These are phyloP conservation scores for Rossbeevera mucosa DNA, from an alignment of 768 basidiomycete genomes.

Conservation along the genomic window DNA sequence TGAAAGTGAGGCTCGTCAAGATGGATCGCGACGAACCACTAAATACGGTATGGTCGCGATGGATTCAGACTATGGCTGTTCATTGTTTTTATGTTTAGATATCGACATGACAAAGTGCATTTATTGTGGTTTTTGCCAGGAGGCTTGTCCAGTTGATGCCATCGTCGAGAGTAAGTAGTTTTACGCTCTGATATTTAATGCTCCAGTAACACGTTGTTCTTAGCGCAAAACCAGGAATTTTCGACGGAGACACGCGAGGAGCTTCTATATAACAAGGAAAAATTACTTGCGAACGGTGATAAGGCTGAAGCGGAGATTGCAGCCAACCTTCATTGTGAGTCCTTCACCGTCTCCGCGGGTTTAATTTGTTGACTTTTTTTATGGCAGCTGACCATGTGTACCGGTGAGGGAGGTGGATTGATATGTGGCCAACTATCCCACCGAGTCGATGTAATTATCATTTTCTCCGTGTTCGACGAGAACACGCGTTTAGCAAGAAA, in stretches of 20 bases:
- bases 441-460: slow-evolving; percentile 24
- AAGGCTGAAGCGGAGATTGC: slow-evolving; percentile 96
- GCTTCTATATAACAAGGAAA: slow-evolving; percentile 98
- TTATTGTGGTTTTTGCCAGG: slow-evolving; percentile 99
- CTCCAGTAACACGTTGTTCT: neutral
- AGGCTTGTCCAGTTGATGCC: slow-evolving; percentile 98
- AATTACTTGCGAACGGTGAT: slow-evolving; percentile 93
- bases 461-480: slow-evolving; percentile 5
- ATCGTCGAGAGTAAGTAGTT: slow-evolving; percentile 89
- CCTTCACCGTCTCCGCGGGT: slow-evolving; percentile 8
- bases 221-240: slow-evolving; percentile 97
- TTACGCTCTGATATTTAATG: slow-evolving; percentile 9
- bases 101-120: slow-evolving; percentile 99
- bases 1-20: slow-evolving; percentile 92
- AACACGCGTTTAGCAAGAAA: slow-evolving; percentile 3
- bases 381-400: slow-evolving; percentile 79
- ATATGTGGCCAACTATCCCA: slow-evolving; percentile 8
- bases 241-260: slow-evolving; percentile 98
- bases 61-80: neutral
- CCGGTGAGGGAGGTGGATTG: slow-evolving; percentile 45
- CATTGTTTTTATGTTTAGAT: slow-evolving; percentile 43
- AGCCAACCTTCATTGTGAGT: slow-evolving; percentile 79
- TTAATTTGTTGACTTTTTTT: slow-evolving; percentile 17
- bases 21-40: slow-evolving; percentile 94
- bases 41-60: slow-evolving; percentile 71